Evolutionary conservation across 73 alveolate species (phyloP).

Genomic region (Paramecium sonneborni): DNA sequence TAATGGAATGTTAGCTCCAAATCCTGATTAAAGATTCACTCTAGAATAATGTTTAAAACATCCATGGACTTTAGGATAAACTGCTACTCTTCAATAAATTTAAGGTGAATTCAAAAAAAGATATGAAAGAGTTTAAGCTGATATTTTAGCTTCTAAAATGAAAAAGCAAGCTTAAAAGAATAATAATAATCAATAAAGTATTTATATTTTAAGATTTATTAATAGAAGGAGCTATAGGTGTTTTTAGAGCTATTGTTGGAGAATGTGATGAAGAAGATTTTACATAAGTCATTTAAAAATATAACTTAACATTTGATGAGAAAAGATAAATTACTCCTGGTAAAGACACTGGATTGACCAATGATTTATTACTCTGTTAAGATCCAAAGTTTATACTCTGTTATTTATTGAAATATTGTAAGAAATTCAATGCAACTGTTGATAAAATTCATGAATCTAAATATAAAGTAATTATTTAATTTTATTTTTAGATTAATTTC

Average conservation of each 20-base stretch:
- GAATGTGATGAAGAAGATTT: neutral
- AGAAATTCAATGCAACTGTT: neutral
- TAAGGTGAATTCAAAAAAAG: constrained; percentile 64
- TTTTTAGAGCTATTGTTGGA: neutral
- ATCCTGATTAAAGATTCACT: constrained; percentile 70
- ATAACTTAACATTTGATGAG: neutral
- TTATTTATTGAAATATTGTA: neutral
- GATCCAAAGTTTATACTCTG: neutral
- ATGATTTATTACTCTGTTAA: neutral
- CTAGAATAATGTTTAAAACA: constrained; percentile 71
- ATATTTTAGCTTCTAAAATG: neutral
- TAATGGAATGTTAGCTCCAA: constrained; percentile 69
- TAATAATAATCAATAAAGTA: neutral
- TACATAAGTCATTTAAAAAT: neutral
- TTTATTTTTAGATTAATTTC: neutral
- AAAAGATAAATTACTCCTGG: neutral
- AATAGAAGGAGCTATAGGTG: neutral
- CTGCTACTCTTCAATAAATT: constrained; percentile 66
- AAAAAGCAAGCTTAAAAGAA: constrained; percentile 6
- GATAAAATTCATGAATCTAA: neutral
- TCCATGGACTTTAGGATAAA: constrained; percentile 76
- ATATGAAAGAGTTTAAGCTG: constrained; percentile 53
- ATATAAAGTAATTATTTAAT: neutral
- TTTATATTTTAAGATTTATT: neutral
- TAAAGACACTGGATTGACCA: neutral